Evolutionary conservation across 2,329 filamentous ascomycete genomes (phyloP).

Genomic region (Thelonectria olida): DNA sequence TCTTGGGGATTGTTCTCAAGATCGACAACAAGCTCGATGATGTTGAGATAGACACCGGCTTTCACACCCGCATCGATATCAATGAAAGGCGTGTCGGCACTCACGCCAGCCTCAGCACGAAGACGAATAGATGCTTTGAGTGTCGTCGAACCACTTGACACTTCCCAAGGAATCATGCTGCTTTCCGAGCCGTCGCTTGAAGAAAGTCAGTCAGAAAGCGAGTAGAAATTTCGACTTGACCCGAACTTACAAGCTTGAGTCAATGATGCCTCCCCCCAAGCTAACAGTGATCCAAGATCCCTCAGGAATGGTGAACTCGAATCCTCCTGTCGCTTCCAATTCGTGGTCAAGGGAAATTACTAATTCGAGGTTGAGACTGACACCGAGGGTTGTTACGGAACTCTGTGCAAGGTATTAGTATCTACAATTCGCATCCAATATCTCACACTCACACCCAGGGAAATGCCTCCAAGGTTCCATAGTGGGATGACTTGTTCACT

Average conservation of each 20-base stretch:
- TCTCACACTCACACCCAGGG: background rate
- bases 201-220: background rate
- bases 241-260: background rate
- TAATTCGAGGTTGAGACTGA: constrained; percentile 10
- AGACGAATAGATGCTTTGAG: constrained; percentile 6
- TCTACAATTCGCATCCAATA: too few species aligned
- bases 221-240: too few species aligned
- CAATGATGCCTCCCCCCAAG: background rate
- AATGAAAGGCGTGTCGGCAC: background rate
- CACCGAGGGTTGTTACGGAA: background rate
- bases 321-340: background rate
- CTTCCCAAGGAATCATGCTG: background rate
- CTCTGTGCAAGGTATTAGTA: background rate
- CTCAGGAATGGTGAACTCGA: constrained; percentile 16
- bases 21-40: background rate
- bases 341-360: background rate
- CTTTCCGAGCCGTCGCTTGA: background rate
- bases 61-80: background rate
- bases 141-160: background rate
- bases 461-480: background rate
- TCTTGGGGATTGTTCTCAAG: background rate
- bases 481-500: background rate
- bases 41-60: constrained; percentile 13
- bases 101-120: constrained; percentile 1
- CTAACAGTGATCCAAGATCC: constrained; percentile 1